Evolutionary conservation across 2,329 filamentous ascomycete genomes (phyloP), one percentile per base, ranked within the genome.

Genomic region (Botrytis fabae): DNA sequence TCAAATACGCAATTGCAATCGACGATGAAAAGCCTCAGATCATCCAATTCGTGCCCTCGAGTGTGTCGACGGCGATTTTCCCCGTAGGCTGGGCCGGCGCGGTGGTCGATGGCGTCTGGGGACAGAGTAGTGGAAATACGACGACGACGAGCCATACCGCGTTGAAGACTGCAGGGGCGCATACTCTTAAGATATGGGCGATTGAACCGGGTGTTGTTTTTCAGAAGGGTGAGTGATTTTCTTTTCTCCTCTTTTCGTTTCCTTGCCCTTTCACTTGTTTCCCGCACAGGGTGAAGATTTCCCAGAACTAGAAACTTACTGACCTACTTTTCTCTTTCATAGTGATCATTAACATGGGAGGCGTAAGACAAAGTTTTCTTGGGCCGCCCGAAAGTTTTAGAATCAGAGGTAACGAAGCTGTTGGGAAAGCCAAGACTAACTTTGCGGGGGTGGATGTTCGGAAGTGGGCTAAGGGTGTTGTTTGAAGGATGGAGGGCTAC

Each of bases 1-100:
- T 89, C 0, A 84, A 87, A 76, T 88, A 89, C 76, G 85, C 80
- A 42, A 80, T 89, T 12, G 81, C 83, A 0, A 80, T 88, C 7
- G 86, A 85, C 77, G 72, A 77, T 25, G 77, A 80, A 32, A 75
- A 76, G 6, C 80, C 81, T 3, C 81, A 80, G 66, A 76, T 82
- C 1, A 81, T 85, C 16, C 81, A 80, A 42, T 79, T 78, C 32
- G 77, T 79, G 0, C 66, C 73, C 1, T 77, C 76, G 32, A 75
- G 71, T 20, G 77, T 61, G 4, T 59, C 76, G 8, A 78, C 77
- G 25, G 74, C 77, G 6, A 75, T 75, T 65, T 76, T 75, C 44
- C 76, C 79, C 1, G 59, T 69, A 12, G 78, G 75, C 2, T 78
- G 75, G 78, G 75, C 63, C 1, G 76, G 75, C 28, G 75, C 79